Evolutionary conservation across 768 basidiomycete genomes (phyloP).

Genomic region (Termitomyces sp.): DNA sequence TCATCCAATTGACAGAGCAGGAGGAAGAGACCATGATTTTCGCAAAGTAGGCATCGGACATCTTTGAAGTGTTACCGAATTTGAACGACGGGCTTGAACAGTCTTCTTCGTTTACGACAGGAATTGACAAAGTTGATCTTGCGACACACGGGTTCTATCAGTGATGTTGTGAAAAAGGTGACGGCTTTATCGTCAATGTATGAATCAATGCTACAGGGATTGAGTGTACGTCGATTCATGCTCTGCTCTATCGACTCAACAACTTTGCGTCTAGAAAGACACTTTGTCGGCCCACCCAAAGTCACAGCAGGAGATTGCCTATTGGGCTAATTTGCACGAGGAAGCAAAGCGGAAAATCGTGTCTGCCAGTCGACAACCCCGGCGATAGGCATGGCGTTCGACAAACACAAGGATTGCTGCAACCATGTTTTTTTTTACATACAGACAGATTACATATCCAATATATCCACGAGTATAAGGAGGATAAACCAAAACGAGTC

Average conservation of each 20-base stretch:
- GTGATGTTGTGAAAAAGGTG: constrained; percentile 55
- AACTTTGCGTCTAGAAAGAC: constrained; percentile 42
- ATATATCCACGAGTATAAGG: not conserved
- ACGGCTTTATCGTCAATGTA: constrained; percentile 71
- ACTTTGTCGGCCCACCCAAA: constrained; percentile 76
- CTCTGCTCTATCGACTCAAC: not conserved
- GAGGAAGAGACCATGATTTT: constrained; percentile 97
- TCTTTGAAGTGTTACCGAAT: not conserved
- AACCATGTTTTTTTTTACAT: constrained; percentile 4
- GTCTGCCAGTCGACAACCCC: constrained; percentile 30
- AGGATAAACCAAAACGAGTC: not conserved
- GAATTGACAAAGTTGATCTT: constrained; percentile 76
- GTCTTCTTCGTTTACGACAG: constrained; percentile 78
- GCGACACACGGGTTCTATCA: constrained; percentile 64
- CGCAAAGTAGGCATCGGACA: constrained; percentile 60
- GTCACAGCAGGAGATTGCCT: constrained; percentile 79
- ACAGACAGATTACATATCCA: constrained; percentile 3
- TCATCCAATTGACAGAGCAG: constrained; percentile 75
- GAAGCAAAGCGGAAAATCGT: constrained; percentile 62
- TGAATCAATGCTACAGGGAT: constrained; percentile 67
- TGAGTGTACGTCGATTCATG: constrained; percentile 53
- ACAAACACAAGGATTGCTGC: not conserved
- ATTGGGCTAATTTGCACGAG: constrained; percentile 85
- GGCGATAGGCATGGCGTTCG: constrained; percentile 2
- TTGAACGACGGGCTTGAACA: constrained; percentile 24